Percentiles rank a stretch among this genome's conserved stretches.
Evolutionary conservation across 352 stramenopile species (phyloP).

Genomic region (Phytophthora aleatoria): DNA sequence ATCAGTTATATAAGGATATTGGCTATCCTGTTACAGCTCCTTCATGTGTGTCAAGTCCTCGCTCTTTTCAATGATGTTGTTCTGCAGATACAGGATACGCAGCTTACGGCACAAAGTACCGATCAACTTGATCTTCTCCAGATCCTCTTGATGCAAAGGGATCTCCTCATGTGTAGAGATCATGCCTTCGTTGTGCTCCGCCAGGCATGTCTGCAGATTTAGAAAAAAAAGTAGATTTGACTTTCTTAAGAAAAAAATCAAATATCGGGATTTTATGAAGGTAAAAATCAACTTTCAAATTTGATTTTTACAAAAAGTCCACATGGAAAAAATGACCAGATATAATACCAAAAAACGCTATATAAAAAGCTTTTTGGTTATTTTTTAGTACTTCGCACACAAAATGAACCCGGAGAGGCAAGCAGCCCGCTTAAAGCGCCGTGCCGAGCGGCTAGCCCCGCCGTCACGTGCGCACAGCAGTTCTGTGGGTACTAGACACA

Average conservation of each 20-base stretch:
- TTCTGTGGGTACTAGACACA: conserved; percentile 16
- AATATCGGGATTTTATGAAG: too few species aligned
- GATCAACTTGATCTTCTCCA: conserved; percentile 93
- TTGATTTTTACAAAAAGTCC: too few species aligned
- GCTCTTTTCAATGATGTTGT: conserved; percentile 96
- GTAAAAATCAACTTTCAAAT: too few species aligned
- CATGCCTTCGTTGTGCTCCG: conserved; percentile 95
- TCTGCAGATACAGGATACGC: conserved; percentile 95
- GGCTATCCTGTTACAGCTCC: conserved; percentile 46
- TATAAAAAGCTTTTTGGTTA: too few species aligned
- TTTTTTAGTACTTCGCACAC: neutral
- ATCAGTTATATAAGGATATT: too few species aligned
- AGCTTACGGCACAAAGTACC: conserved; percentile 90
- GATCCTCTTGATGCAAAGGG: conserved; percentile 92
- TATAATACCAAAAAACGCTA: too few species aligned
- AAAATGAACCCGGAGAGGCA: conserved; percentile 41
- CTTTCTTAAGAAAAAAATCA: too few species aligned
- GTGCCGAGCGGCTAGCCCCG: conserved; percentile 34
- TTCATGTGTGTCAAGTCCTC: conserved; percentile 94
- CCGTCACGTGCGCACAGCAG: conserved; percentile 20
- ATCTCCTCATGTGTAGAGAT: conserved; percentile 95
- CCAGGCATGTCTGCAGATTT: conserved; percentile 46
- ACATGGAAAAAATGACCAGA: too few species aligned
- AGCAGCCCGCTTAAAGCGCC: conserved; percentile 48
- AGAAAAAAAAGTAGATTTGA: neutral